Evolutionary conservation across 1,139 yeast species (phyloP).

Genomic region (Eremothecium gossypii): DNA sequence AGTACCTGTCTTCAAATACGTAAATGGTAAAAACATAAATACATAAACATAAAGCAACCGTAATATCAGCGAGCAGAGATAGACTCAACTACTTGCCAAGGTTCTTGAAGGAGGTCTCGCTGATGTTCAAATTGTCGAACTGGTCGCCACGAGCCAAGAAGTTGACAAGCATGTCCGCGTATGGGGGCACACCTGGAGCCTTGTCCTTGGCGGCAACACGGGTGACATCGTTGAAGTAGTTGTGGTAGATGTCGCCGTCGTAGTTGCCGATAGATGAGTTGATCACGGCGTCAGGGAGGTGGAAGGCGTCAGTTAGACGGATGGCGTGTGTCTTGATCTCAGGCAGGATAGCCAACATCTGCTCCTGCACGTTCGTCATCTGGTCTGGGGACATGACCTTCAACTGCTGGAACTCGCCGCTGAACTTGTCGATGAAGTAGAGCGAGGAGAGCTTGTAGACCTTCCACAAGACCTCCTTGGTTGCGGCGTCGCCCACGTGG

Average conservation of each 20-base stretch:
- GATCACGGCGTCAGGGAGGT: conserved; percentile 73
- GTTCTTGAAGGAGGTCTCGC: conserved; percentile 34
- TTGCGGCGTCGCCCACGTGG: conserved; percentile 24
- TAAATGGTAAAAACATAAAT: too few relatives aligned
- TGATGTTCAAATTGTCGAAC: conserved; percentile 42
- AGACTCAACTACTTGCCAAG: conserved; percentile 19
- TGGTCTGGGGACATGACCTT: conserved; percentile 43
- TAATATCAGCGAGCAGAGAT: too few relatives aligned
- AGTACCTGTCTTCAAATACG: too few relatives aligned
- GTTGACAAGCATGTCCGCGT: conserved; percentile 40
- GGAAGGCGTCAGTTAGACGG: conserved; percentile 84
- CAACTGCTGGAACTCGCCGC: conserved; percentile 67
- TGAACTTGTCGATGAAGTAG: conserved; percentile 63
- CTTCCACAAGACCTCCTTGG: conserved; percentile 35
- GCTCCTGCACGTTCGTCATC: conserved; percentile 38
- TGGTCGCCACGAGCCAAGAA: conserved; percentile 42
- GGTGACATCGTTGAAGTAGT: conserved; percentile 48
- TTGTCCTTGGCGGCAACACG: conserved; percentile 31
- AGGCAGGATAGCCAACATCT: conserved; percentile 38
- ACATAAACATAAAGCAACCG: neutral
- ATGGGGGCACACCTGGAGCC: conserved; percentile 50
- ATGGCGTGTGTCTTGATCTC: conserved; percentile 62
- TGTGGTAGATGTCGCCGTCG: conserved; percentile 80
- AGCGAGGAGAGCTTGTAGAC: conserved; percentile 58
- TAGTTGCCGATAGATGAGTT: conserved; percentile 79